Percentiles rank a stretch among this genome's conserved stretches.
Conservation (phyloP, 2,329 filamentous ascomycete genomes). For the Coccinonectria pachysandricola region DNA sequence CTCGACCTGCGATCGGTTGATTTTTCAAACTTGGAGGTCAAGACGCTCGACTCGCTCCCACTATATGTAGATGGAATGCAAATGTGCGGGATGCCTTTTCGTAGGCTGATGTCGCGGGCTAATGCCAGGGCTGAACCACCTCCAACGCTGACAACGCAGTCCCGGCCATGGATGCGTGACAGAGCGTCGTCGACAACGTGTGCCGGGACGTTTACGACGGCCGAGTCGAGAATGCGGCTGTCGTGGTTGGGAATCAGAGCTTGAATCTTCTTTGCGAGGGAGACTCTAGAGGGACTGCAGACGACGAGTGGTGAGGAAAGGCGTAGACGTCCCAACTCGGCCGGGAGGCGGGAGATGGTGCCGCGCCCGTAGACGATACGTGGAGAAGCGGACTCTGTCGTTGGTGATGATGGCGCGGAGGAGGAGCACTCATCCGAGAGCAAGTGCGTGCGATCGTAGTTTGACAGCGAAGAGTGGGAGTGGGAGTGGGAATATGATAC, state of each 20-base stretch:
- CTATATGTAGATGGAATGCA: conserved; percentile 51
- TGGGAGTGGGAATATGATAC: too few species aligned
- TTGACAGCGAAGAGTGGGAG: too few species aligned
- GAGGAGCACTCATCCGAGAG: too few species aligned
- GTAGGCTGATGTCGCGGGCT: conserved; percentile 42
- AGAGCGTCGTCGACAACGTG: conserved; percentile 20
- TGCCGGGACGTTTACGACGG: conserved; percentile 19
- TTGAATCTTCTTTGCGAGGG: conserved; percentile 24
- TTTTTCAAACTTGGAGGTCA: conserved; percentile 7
- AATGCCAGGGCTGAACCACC: conserved; percentile 52
- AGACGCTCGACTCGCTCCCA: conserved; percentile 50
- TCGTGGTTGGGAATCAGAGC: conserved; percentile 24
- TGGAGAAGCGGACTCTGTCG: conserved; percentile 16
- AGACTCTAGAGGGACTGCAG: conserved; percentile 27
- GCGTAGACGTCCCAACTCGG: conserved; percentile 23
- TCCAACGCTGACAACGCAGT: conserved; percentile 51
- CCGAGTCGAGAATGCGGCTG: conserved; percentile 23
- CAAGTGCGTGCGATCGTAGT: too few species aligned
- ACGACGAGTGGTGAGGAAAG: conserved; percentile 27
- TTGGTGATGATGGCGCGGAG: too few species aligned
- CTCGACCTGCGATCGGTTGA: background rate
- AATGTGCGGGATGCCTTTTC: conserved; percentile 44
- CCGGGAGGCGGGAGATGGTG: conserved; percentile 22
- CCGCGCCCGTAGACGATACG: conserved; percentile 26
- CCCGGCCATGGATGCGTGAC: conserved; percentile 28